phyloP scores from a whole-genome alignment of 352 stramenopile species.

The Pythium utonaiense region DNA sequence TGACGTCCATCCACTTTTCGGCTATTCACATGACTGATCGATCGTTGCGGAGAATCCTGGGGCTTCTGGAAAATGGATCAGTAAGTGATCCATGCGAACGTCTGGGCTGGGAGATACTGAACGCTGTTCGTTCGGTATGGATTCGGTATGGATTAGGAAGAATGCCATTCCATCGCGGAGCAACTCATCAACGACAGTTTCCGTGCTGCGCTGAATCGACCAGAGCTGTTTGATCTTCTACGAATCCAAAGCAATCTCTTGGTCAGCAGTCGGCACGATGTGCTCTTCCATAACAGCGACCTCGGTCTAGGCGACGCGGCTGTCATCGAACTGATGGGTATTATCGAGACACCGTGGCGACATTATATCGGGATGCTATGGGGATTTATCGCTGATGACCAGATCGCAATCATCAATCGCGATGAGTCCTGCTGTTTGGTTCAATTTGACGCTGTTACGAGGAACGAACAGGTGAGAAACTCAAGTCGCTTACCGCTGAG shows the following conservation, averaged over 20 bases:
- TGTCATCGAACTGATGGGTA: background rate
- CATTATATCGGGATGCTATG: conserved; percentile 11
- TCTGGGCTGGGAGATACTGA: no score
- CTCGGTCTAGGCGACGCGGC: background rate
- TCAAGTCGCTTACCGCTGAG: no score
- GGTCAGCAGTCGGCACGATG: background rate
- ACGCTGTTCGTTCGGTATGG: background rate
- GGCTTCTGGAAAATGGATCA: background rate
- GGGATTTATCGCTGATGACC: conserved; percentile 2
- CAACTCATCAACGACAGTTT: background rate
- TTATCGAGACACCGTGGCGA: background rate
- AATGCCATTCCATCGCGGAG: background rate
- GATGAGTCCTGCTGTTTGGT: background rate
- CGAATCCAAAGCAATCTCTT: conserved; percentile 14
- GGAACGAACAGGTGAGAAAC: no score
- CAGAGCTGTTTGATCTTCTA: conserved; percentile 2
- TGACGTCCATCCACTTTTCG: conserved; percentile 7
- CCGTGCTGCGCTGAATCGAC: conserved; percentile 1
- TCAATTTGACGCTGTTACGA: background rate
- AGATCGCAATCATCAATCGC: background rate
- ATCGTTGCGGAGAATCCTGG: background rate
- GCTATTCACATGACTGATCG: background rate
- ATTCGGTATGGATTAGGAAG: background rate
- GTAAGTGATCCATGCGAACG: background rate
- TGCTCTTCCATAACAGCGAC: background rate